Percentiles rank a stretch among this genome's conserved stretches.
phyloP scores from a whole-genome alignment of 163 green algal genomes.

The Volvox carteri region DNA sequence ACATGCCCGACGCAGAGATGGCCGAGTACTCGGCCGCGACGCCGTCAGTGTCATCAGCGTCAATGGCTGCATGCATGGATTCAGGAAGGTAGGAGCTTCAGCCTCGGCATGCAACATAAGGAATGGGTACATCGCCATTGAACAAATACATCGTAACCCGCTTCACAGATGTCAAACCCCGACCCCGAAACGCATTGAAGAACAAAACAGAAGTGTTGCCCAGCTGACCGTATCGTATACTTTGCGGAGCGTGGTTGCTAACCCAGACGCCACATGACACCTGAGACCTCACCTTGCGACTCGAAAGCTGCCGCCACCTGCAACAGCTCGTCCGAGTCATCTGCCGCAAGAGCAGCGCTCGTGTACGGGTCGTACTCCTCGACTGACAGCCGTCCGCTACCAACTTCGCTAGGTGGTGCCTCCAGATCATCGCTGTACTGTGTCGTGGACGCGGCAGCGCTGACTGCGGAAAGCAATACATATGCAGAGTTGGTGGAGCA shows the following conservation, averaged over 20 bases:
- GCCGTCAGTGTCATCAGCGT: slow-evolving; percentile 27
- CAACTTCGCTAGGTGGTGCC: slow-evolving; percentile 1
- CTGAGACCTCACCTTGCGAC: slow-evolving; percentile 52
- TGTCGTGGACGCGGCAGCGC: not conserved
- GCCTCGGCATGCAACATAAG: too few species aligned
- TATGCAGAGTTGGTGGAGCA: too few species aligned
- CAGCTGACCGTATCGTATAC: too few species aligned
- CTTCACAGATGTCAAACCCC: too few species aligned
- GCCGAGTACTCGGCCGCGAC: not conserved
- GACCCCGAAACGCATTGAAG: too few species aligned
- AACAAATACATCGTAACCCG: too few species aligned
- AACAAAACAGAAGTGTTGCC: too few species aligned
- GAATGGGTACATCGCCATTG: too few species aligned
- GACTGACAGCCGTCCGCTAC: not conserved
- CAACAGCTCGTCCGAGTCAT: slow-evolving; percentile 38
- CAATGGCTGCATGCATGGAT: slow-evolving; percentile 30
- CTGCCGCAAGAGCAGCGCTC: slow-evolving; percentile 20
- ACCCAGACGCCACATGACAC: too few species aligned
- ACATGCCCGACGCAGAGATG: slow-evolving; percentile 26
- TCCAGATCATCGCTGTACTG: slow-evolving; percentile 39
- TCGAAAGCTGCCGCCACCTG: slow-evolving; percentile 13
- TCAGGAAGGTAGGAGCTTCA: too few species aligned
- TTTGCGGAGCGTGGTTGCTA: too few species aligned
- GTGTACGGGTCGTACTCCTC: slow-evolving; percentile 38
- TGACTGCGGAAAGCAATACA: too few species aligned